These are phyloP conservation scores for Gillenia trifoliata DNA, from an alignment of 306 rosid genomes.

Conservation along the genomic window DNA sequence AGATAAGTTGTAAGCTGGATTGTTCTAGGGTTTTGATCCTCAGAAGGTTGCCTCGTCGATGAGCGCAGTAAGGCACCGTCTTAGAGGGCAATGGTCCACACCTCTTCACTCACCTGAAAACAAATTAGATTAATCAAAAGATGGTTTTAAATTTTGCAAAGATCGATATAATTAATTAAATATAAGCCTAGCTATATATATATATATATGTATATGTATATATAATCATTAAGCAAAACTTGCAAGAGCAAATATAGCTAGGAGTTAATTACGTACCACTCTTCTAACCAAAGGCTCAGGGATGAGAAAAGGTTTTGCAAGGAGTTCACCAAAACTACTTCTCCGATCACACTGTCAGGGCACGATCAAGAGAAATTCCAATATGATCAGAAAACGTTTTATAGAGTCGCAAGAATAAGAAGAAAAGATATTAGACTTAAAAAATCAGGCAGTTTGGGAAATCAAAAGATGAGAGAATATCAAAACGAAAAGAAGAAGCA, in stretches of 20 bases:
- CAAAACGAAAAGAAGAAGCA: too few species aligned
- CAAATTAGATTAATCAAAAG: not conserved
- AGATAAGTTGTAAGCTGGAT: constrained; percentile 39
- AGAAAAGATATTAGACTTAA: not conserved
- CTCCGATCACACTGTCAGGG: constrained; percentile 59
- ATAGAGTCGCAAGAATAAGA: too few species aligned
- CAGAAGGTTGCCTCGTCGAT: constrained; percentile 52
- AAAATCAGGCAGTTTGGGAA: not conserved
- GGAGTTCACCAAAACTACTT: constrained; percentile 59
- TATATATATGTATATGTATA: too few species aligned
- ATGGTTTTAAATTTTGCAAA: not conserved
- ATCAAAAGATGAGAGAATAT: too few species aligned
- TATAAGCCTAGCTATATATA: too few species aligned
- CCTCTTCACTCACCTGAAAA: constrained; percentile 72
- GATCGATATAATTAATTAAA: too few species aligned
- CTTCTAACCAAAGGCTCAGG: constrained; percentile 72
- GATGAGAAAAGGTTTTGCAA: constrained; percentile 42
- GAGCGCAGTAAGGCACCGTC: constrained; percentile 17
- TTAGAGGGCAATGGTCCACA: constrained; percentile 42
- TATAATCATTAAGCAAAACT: not conserved
- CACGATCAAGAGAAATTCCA: not conserved
- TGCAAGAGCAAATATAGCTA: not conserved
- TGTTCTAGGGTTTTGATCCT: constrained; percentile 53
- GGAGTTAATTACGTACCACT: constrained; percentile 57
- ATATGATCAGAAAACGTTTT: not conserved